Conservation (phyloP, 106 monocot genomes). For the Dendrobium huoshanense region DNA sequence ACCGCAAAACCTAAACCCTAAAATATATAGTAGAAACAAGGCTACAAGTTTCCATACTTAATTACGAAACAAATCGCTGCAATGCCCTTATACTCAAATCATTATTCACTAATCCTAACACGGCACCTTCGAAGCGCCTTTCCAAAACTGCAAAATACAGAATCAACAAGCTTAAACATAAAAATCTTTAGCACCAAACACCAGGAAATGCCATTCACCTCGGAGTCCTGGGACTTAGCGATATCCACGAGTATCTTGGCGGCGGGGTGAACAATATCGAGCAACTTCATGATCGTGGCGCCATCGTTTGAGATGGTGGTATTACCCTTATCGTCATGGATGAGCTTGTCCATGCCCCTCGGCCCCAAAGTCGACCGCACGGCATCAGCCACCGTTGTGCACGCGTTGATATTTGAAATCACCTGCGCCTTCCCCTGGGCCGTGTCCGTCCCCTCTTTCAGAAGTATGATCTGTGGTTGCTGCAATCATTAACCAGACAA, state of each 20-base stretch:
- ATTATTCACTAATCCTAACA: background rate
- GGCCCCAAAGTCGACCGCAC: constrained; percentile 91
- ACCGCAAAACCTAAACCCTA: background rate
- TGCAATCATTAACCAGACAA: constrained; percentile 19
- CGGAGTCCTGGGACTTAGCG: constrained; percentile 96
- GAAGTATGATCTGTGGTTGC: constrained; percentile 97
- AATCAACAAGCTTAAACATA: background rate
- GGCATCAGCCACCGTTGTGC: constrained; percentile 74
- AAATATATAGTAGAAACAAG: background rate
- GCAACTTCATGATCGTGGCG: constrained; percentile 96
- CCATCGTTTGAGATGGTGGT: constrained; percentile 99
- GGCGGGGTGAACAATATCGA: constrained; percentile 90
- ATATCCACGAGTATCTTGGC: constrained; percentile 96
- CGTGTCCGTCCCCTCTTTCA: constrained; percentile 96
- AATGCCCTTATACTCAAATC: background rate
- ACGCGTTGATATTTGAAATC: constrained; percentile 97
- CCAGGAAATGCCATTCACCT: constrained; percentile 32
- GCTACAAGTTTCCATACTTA: background rate
- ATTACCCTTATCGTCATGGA: constrained; percentile 95
- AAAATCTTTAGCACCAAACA: background rate
- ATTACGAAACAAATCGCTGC: background rate
- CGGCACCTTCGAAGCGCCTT: background rate
- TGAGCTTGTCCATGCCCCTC: constrained; percentile 97
- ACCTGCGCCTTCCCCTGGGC: constrained; percentile 95
- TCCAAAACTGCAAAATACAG: background rate